Evolutionary conservation across 495 filamentous ascomycete genomes (phyloP), one percentile per base, ranked within the genome.

Genomic region (Articulospora tetracladia): DNA sequence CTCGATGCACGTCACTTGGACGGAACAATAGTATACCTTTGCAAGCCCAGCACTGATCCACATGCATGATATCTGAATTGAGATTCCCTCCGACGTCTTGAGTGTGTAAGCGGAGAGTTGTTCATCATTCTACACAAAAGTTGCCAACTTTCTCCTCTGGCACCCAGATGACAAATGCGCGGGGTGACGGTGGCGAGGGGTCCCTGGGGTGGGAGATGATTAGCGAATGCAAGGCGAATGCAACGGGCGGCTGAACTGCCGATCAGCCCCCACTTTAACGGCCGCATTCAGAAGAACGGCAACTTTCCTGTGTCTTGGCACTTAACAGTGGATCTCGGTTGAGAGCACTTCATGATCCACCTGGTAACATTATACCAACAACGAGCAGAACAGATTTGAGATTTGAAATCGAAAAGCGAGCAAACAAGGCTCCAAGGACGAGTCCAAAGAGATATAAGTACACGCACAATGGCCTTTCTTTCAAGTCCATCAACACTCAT

Each of bases 41-140:
- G 57, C 58, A 65, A 62, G 59, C 58, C 62, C 62, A 65, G 49
- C 62, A 65, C 30, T 57, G 59, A 41, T 57, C 58, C 44, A 41
- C 23, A 62, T 52, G 51, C 62, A 61, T 62, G 12, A 7, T 62
- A 41, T 15, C 28, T 47, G 19, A 57, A 34, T 50, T 49, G 8
- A 4, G 13, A 49, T 13, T 13, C 41, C 28, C 41, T 56, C 46
- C 49, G 34, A 59, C 55, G 3, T 54, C 56, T 60, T 52, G 56
- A 55, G 27, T 63, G 49, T 55, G 47, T 60, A 59, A 53, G 23
- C 60, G 36, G 47, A 63, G 30, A 46, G 46, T 53, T 58, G 56
- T 58, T 58, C 49, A 58, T 41, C 56, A 50, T 58, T n/a, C n/a
- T n/a, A 53, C 46, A 53, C 23, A 59, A 59, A 59, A 59, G 57